Percentiles rank a stretch among this genome's conserved stretches.
phyloP scores from a whole-genome alignment of 352 stramenopile species.

The Phytophthora quininea region DNA sequence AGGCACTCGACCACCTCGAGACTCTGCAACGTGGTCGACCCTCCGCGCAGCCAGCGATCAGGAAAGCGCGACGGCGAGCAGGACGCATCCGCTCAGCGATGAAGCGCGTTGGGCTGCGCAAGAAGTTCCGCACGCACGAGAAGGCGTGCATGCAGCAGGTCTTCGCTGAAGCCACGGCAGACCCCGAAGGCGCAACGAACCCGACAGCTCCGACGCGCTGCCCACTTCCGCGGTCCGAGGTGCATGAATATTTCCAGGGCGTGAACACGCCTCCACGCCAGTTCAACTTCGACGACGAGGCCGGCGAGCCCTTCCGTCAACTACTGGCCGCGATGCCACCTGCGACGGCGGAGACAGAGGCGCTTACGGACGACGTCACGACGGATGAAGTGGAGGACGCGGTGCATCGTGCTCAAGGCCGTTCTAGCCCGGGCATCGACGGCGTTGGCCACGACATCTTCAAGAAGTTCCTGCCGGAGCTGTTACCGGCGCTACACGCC shows the following conservation, averaged over 20 bases:
- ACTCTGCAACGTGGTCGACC: neutral
- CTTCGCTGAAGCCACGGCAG: neutral
- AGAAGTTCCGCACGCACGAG: neutral
- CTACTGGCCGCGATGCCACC: neutral
- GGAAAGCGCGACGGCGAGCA: neutral
- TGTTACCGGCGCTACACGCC: slow-evolving; percentile 20
- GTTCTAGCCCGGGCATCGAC: slow-evolving; percentile 16
- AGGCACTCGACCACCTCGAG: slow-evolving; percentile 6
- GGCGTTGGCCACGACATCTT: slow-evolving; percentile 22
- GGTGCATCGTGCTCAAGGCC: neutral
- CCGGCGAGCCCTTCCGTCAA: neutral
- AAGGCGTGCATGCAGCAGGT: neutral
- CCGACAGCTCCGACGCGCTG: neutral
- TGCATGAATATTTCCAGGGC: neutral
- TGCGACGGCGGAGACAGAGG: neutral
- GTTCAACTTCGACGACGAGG: slow-evolving; percentile 2
- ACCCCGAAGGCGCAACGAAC: neutral
- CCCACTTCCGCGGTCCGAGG: neutral
- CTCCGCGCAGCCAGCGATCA: neutral
- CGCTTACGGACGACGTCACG: neutral
- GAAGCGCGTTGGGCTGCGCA: neutral
- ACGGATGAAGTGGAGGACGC: slow-evolving; percentile 25
- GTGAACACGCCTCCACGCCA: neutral
- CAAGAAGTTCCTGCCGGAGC: slow-evolving; percentile 3
- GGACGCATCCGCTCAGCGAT: neutral